phyloP scores from a whole-genome alignment of 179 eudicot genomes.

The Beta macrorhiza region DNA sequence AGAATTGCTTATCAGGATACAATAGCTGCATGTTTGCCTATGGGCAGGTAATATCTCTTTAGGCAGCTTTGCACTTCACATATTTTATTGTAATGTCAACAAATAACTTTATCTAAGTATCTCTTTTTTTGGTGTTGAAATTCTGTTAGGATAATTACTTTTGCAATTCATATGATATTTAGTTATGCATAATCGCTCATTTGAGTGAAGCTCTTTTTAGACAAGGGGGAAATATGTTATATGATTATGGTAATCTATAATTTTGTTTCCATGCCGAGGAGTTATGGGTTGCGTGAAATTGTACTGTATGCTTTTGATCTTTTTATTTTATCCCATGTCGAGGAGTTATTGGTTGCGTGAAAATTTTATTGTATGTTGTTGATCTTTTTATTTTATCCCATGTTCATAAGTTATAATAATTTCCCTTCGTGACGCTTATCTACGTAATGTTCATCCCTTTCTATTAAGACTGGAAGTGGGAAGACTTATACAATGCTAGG shows the following conservation, averaged over 20 bases:
- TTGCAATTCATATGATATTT: neutral
- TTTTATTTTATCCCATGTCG: neutral
- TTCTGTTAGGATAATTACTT: neutral
- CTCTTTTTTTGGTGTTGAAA: neutral
- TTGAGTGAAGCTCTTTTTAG: neutral
- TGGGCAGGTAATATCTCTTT: constrained; percentile 69
- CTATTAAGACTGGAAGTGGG: constrained; percentile 94
- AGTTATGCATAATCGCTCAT: neutral
- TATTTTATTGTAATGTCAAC: neutral
- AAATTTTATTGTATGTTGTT: too few relatives aligned
- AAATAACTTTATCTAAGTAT: neutral
- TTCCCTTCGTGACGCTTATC: neutral
- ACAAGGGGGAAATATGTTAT: neutral
- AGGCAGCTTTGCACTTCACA: neutral
- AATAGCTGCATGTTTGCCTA: constrained; percentile 98
- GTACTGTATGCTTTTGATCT: too few relatives aligned
- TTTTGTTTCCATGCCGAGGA: too few relatives aligned
- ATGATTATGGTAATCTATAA: too few relatives aligned
- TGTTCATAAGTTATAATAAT: too few relatives aligned
- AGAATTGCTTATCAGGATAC: constrained; percentile 95
- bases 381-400: too few relatives aligned
- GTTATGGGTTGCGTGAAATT: neutral
- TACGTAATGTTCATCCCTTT: neutral
- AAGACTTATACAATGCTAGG: constrained; percentile 98
- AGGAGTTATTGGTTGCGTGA: too few relatives aligned